Base-by-base conservation (phyloP, 371 early-diverging fungal species). In the Mortierella sp. region DNA sequence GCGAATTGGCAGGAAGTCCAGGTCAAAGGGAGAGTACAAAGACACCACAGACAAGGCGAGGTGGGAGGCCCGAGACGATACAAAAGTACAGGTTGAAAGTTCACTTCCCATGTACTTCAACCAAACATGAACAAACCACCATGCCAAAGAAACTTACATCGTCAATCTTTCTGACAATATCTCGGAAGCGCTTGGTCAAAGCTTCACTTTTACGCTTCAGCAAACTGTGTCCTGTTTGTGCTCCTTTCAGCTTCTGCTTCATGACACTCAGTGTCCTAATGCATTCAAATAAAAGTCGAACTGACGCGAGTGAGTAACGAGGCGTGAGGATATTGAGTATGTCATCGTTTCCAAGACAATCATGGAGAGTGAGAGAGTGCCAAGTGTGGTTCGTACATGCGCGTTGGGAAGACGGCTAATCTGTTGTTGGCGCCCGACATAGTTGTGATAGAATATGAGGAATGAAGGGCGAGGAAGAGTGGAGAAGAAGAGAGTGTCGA, bases 191-290 rank as follows among this genome's bases (percentile, higher is more conserved):
- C 71, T 96, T 95, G 14, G 99, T 97, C 71, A 99, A 90, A 0
- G 99, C 99, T 90, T 99, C 99, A 77, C 97, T 96, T 89, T 99
- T 99, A 77, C 99, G 93, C 90, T 99, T 99, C 74, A 99, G 91
- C 73, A 99, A 95, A 27, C 96, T 96, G 89, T 99, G 99, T 41
- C 99, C 99, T 11, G 97, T 99, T 87, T 99, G 97, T 27, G 99
- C 99, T 21, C 99, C 99, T 91, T 99, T 99, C 51, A 99, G 92
- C 81, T 97, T 96, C 44, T 93, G 91, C 93, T 99, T 99, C 94
- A 99, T 98, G 83, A 85, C 82, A 79, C 85, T 85, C 82, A 85
- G 70, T 35, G 85, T 85, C 85, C 85, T 85, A 75, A 97, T 99
- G 97, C 97, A 85, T 35, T 58, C 35, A 48, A 43, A 38, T 29